These are phyloP conservation scores for Agapanthus africanus DNA, from an alignment of 106 monocot genomes.

Conservation along the genomic window DNA sequence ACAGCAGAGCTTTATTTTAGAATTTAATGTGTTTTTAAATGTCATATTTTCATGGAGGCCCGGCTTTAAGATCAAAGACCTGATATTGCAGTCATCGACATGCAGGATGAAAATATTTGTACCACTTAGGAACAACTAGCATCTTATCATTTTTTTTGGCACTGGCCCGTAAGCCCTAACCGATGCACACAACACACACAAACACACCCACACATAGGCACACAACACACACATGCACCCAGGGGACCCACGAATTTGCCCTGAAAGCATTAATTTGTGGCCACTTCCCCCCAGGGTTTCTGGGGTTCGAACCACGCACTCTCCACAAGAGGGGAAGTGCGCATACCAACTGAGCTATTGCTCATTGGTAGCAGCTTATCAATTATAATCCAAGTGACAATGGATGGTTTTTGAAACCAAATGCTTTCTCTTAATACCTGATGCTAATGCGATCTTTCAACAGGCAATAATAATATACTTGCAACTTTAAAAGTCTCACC, in stretches of 20 bases:
- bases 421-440: neutral
- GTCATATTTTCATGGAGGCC: neutral
- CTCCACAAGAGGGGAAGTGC: too few relatives aligned
- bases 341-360: too few relatives aligned
- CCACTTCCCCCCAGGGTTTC: too few relatives aligned
- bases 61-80: neutral
- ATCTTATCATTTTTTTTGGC: too few relatives aligned
- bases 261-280: too few relatives aligned
- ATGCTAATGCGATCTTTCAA: neutral
- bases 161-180: too few relatives aligned
- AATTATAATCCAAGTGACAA: neutral
- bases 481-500: neutral
- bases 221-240: too few relatives aligned
- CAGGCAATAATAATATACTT: neutral
- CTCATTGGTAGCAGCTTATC: too few relatives aligned
- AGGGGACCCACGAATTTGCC: too few relatives aligned
- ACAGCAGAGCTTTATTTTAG: neutral
- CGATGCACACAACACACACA: too few relatives aligned
- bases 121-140: neutral
- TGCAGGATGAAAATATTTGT: neutral
- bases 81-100: neutral
- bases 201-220: too few relatives aligned
- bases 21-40: neutral
- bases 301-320: too few relatives aligned
- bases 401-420: neutral